Conservation (phyloP, 176 grass and related monocot species). For the Aechmea fasciata region DNA sequence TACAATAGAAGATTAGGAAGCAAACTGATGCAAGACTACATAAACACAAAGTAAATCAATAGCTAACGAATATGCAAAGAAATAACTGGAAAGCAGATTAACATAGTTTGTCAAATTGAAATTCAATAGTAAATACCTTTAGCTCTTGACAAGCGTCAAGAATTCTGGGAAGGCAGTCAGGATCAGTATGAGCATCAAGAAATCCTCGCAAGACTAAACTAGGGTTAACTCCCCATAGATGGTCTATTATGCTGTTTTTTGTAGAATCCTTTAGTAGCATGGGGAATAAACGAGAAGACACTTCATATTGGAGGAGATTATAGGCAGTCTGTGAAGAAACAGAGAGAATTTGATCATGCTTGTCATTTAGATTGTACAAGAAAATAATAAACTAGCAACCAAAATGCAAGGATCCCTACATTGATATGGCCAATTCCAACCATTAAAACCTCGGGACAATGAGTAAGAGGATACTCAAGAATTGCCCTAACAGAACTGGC, state of each 20-base stretch:
- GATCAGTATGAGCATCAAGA: constrained; percentile 58
- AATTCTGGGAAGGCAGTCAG: constrained; percentile 51
- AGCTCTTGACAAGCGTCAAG: constrained; percentile 71
- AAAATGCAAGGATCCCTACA: constrained; percentile 30
- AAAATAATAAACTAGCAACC: neutral
- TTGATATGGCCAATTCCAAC: constrained; percentile 70
- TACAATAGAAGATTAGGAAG: neutral
- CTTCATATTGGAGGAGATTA: constrained; percentile 80
- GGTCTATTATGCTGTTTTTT: constrained; percentile 36
- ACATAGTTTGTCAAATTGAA: neutral
- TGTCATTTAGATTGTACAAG: neutral
- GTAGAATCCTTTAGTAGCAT: constrained; percentile 57
- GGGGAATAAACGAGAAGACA: constrained; percentile 62
- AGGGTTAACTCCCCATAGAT: constrained; percentile 66
- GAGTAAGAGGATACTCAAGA: constrained; percentile 54
- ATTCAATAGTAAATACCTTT: constrained; percentile 43
- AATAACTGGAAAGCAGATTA: neutral
- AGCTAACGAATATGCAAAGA: neutral
- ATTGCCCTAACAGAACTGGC: constrained; percentile 45
- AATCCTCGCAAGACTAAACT: constrained; percentile 69
- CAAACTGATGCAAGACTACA: neutral
- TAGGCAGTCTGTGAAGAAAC: constrained; percentile 70
- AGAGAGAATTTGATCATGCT: constrained; percentile 2
- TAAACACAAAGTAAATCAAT: neutral
- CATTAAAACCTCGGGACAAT: constrained; percentile 68